A percentile compares a stretch with the other conserved stretches of the same genome.
These are phyloP conservation scores for Salvia hispanica DNA, from an alignment of 257 asterid genomes.

Conservation along the genomic window DNA sequence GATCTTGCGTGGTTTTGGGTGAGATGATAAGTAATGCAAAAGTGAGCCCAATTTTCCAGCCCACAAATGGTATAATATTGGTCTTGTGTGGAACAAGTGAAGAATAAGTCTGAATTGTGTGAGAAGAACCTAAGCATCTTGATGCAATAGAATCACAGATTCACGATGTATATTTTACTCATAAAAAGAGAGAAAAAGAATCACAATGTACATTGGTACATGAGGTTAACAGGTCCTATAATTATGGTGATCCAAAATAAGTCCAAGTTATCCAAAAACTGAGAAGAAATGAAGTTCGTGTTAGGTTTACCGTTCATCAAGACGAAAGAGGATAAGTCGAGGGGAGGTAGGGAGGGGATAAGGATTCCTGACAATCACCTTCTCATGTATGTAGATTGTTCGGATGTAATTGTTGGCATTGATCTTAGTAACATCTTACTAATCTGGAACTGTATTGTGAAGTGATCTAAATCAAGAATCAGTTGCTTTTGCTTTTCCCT, in stretches of 20 bases:
- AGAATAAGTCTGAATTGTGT: constrained; percentile 8
- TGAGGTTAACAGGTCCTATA: constrained; percentile 33
- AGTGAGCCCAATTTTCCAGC: not conserved
- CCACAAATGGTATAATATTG: constrained; percentile 2
- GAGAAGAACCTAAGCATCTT: constrained; percentile 34
- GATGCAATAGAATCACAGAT: constrained; percentile 42
- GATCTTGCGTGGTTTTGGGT: too few relatives aligned
- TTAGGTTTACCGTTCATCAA: constrained; percentile 49
- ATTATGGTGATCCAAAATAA: constrained; percentile 24
- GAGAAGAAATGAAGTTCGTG: constrained; percentile 47
- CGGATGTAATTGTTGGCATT: constrained; percentile 20
- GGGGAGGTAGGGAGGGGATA: constrained; percentile 34
- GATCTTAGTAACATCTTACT: constrained; percentile 8
- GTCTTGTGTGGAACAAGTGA: constrained; percentile 24
- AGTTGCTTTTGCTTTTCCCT: constrained; percentile 49
- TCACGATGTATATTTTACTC: constrained; percentile 15
- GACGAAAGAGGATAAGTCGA: constrained; percentile 38
- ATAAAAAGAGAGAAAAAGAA: constrained; percentile 31
- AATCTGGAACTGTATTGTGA: constrained; percentile 25
- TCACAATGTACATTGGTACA: constrained; percentile 20
- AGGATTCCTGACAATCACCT: constrained; percentile 25
- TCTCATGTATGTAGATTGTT: not conserved
- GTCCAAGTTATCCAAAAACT: constrained; percentile 11
- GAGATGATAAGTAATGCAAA: not conserved
- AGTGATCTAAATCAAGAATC: constrained; percentile 29